These are phyloP conservation scores for Auriscalpium microsporum DNA, from an alignment of 768 basidiomycete species.

Conservation along the genomic window DNA sequence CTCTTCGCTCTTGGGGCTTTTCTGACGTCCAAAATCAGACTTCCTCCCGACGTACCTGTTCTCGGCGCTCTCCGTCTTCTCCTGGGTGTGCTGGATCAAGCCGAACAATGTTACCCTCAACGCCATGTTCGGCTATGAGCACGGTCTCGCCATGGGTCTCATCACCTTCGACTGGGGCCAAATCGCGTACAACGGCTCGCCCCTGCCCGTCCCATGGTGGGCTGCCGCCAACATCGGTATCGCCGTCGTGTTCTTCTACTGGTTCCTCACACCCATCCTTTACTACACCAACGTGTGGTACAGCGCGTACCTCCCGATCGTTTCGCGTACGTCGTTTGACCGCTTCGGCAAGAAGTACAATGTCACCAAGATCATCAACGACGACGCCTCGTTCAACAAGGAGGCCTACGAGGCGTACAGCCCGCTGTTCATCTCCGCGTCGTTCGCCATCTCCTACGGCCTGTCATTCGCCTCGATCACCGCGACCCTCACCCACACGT, in stretches of 20 bases:
- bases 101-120: conserved; percentile 71
- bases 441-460: conserved; percentile 72
- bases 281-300: conserved; percentile 62
- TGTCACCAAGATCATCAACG: conserved; percentile 45
- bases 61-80: conserved; percentile 26
- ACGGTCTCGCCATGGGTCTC: conserved; percentile 47
- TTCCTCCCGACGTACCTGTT: conserved; percentile 9
- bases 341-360: conserved; percentile 53
- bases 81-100: conserved; percentile 87
- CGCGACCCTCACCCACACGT: conserved; percentile 61
- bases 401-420: conserved; percentile 48
- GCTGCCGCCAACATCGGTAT: conserved; percentile 60
- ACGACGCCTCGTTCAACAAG: conserved; percentile 46
- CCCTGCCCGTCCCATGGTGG: conserved; percentile 79
- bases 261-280: conserved; percentile 52
- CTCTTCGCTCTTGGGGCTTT: conserved; percentile 56
- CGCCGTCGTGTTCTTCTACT: conserved; percentile 65
- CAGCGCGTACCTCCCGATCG: conserved; percentile 34
- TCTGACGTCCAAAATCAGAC: background rate
- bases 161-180: conserved; percentile 81
- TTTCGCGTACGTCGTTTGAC: conserved; percentile 57
- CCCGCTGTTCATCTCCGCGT: conserved; percentile 54
- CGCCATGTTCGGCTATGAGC: conserved; percentile 61
- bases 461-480: conserved; percentile 77
- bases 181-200: conserved; percentile 60